These are phyloP conservation scores for Parietichytrium sp. DNA, from an alignment of 108 stramenopile species.

Conservation along the genomic window DNA sequence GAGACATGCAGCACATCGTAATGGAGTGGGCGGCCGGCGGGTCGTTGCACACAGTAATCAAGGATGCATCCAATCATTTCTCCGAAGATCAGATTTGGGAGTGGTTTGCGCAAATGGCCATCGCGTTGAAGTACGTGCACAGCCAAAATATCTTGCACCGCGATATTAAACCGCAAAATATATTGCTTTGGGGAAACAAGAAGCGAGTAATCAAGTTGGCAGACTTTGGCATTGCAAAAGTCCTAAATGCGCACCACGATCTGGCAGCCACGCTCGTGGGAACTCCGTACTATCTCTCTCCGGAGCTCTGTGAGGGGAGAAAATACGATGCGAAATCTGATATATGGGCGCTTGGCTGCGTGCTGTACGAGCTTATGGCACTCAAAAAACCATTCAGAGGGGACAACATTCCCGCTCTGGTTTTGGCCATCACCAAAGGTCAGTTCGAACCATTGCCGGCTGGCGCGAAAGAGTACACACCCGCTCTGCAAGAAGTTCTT, in stretches of 20 bases:
- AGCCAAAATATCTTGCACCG: conserved; percentile 60
- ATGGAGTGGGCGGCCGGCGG: conserved; percentile 54
- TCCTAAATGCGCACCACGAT: conserved; percentile 35
- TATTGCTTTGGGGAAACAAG: conserved; percentile 50
- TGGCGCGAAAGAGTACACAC: not conserved
- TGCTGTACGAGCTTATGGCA: conserved; percentile 44
- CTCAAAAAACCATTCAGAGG: not conserved
- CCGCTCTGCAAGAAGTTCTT: not conserved
- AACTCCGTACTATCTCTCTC: conserved; percentile 62
- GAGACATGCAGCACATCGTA: conserved; percentile 58
- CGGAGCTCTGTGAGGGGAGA: conserved; percentile 40
- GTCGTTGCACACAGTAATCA: conserved; percentile 47
- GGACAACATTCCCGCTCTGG: conserved; percentile 27
- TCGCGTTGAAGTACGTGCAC: conserved; percentile 64
- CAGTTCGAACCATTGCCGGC: not conserved
- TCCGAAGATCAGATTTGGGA: conserved; percentile 57
- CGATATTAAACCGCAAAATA: conserved; percentile 64
- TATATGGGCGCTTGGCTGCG: conserved; percentile 47
- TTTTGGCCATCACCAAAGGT: conserved; percentile 28
- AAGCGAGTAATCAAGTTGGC: conserved; percentile 48
- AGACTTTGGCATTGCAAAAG: conserved; percentile 61
- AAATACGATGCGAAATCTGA: conserved; percentile 45
- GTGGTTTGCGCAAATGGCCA: conserved; percentile 45
- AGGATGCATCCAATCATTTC: conserved; percentile 44
- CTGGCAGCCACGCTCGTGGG: conserved; percentile 53